Conservation (phyloP, 1,139 yeast species). For the Yamadazyma mexicana region DNA sequence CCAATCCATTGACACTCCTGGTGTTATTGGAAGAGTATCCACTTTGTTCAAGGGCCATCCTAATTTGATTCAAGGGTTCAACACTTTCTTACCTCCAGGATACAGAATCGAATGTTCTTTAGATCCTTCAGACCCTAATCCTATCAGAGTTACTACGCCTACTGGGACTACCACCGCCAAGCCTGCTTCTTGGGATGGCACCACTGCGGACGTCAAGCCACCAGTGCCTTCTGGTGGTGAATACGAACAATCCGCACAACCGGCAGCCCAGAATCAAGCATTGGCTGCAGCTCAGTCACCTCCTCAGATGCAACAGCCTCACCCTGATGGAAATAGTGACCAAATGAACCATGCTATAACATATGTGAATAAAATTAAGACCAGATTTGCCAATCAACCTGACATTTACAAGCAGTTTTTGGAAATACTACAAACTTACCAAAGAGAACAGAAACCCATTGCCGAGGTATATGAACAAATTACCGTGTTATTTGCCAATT, state of each 20-base stretch:
- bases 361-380: constrained; percentile 93
- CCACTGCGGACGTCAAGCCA: constrained; percentile 10
- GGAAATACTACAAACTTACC: constrained; percentile 94
- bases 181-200: constrained; percentile 45
- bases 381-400: constrained; percentile 90
- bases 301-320: constrained; percentile 3
- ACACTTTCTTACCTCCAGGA: constrained; percentile 96
- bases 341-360: constrained; percentile 90
- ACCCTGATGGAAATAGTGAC: constrained; percentile 81
- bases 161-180: constrained; percentile 75
- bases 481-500: constrained; percentile 81
- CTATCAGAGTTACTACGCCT: constrained; percentile 94
- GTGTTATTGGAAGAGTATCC: constrained; percentile 94
- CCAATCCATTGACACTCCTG: constrained; percentile 96
- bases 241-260: too few species aligned
- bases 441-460: constrained; percentile 92
- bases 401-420: constrained; percentile 92
- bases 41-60: constrained; percentile 91
- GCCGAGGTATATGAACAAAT: constrained; percentile 94
- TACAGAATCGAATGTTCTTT: constrained; percentile 89
- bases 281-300: constrained; percentile 6
- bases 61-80: constrained; percentile 90
- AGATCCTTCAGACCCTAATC: constrained; percentile 88
- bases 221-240: too few species aligned
- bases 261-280: neutral